Conservation (phyloP, 2,329 filamentous ascomycete genomes). For the Lachnellula hyalina region DNA sequence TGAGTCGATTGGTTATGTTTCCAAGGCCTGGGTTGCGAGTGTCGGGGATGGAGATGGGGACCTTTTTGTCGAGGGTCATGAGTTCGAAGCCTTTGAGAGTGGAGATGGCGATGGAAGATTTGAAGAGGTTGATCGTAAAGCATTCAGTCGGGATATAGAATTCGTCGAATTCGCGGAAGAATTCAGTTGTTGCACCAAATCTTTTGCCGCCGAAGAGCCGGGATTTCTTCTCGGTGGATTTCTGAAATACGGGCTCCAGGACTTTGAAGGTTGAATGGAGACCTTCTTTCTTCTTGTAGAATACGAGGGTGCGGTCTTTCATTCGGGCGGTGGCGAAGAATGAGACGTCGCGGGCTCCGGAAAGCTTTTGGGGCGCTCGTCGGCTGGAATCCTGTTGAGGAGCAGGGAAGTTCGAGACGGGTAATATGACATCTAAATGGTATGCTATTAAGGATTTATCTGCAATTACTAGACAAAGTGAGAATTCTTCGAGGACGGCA, state of each 20-base stretch:
- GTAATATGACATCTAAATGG: conserved; percentile 78
- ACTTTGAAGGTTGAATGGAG: conserved; percentile 95
- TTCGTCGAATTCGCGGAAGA: conserved; percentile 97
- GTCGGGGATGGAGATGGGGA: conserved; percentile 89
- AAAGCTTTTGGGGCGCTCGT: conserved; percentile 85
- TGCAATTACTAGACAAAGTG: conserved; percentile 82
- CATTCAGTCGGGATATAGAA: conserved; percentile 97
- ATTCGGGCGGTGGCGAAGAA: conserved; percentile 96
- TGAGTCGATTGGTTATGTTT: conserved; percentile 79
- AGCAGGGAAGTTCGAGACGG: conserved; percentile 55
- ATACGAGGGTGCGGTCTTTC: conserved; percentile 91
- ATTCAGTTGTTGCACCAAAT: conserved; percentile 75
- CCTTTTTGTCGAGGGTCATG: conserved; percentile 94
- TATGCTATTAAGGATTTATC: conserved; percentile 91
- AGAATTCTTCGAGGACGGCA: conserved; percentile 92
- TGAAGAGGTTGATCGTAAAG: conserved; percentile 92
- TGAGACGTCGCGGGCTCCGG: conserved; percentile 81
- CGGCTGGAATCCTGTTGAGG: conserved; percentile 66
- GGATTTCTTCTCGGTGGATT: conserved; percentile 77
- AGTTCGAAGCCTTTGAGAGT: conserved; percentile 93
- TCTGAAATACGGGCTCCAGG: conserved; percentile 91
- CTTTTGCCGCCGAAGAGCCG: conserved; percentile 50
- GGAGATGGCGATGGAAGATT: conserved; percentile 85
- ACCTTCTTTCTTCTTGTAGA: conserved; percentile 95
- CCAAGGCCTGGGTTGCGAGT: conserved; percentile 71